phyloP scores from a whole-genome alignment of 2,329 filamentous ascomycete genomes.

The Colletotrichum falcatum region DNA sequence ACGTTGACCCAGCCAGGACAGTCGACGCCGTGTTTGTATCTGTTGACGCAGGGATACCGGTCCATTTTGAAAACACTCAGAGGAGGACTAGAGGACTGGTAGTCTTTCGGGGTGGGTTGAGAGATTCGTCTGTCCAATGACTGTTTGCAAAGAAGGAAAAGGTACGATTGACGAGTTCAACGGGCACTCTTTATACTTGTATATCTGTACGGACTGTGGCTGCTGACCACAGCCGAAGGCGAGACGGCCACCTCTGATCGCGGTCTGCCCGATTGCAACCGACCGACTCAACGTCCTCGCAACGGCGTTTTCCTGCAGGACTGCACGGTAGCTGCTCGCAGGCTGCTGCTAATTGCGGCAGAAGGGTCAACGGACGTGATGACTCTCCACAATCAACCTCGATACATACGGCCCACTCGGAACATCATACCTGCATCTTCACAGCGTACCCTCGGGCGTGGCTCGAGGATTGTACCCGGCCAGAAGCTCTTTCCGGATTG shows the following conservation, averaged over 20 bases:
- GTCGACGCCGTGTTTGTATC: slow-evolving; percentile 39
- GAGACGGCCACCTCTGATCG: slow-evolving; percentile 2
- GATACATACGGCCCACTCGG: slow-evolving; percentile 12
- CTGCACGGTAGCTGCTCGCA: slow-evolving; percentile 33
- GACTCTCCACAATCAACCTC: background rate
- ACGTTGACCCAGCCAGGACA: slow-evolving; percentile 36
- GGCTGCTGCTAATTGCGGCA: slow-evolving; percentile 29
- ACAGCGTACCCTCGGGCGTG: slow-evolving; percentile 21
- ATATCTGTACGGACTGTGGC: background rate
- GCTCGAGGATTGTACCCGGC: slow-evolving; percentile 7
- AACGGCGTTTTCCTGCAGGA: slow-evolving; percentile 18
- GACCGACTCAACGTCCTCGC: background rate
- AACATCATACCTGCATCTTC: slow-evolving; percentile 16
- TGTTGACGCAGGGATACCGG: slow-evolving; percentile 36
- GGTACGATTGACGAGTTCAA: background rate
- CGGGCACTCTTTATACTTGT: slow-evolving; percentile 30
- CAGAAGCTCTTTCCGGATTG: slow-evolving; percentile 17
- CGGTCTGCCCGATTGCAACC: slow-evolving; percentile 8
- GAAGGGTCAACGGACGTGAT: slow-evolving; percentile 1
- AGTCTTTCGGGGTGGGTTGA: background rate
- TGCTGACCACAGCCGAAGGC: slow-evolving; percentile 12
- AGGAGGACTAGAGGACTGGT: background rate
- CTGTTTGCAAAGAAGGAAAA: slow-evolving; percentile 7
- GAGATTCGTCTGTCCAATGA: background rate
- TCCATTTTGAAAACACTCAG: slow-evolving; percentile 22